Conservation (phyloP, 2,329 filamentous ascomycete genomes). For the Venturia carpophila region DNA sequence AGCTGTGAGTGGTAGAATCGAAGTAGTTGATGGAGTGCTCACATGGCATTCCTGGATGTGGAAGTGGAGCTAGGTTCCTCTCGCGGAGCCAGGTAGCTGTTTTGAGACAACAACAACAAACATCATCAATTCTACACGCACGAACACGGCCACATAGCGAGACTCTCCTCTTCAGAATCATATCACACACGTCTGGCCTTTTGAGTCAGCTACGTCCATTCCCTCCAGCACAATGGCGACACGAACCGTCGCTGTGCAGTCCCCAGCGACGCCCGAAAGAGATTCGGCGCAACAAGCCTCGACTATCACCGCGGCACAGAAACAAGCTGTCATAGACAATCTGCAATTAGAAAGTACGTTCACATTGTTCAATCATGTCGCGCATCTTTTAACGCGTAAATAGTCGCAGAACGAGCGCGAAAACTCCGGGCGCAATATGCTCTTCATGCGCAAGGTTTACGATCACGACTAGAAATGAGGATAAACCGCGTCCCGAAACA, state of each 20-base stretch:
- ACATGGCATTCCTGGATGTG: background rate
- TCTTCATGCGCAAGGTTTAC: constrained; percentile 76
- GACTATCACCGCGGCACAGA: constrained; percentile 49
- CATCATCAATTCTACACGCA: background rate
- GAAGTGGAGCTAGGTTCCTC: background rate
- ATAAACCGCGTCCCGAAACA: constrained; percentile 82
- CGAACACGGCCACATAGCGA: background rate
- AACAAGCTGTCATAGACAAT: constrained; percentile 82
- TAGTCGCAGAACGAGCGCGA: constrained; percentile 80
- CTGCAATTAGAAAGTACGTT: constrained; percentile 74
- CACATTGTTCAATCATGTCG: constrained; percentile 26
- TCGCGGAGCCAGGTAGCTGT: background rate
- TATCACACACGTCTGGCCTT: background rate
- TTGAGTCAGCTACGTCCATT: background rate
- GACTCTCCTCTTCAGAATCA: background rate
- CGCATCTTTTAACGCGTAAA: constrained; percentile 10
- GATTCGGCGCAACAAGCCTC: constrained; percentile 14
- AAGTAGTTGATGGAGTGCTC: background rate
- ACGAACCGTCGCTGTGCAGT: constrained; percentile 1
- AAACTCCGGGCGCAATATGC: constrained; percentile 84
- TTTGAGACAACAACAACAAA: constrained; percentile 10
- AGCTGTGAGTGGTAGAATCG: background rate
- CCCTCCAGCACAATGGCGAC: background rate
- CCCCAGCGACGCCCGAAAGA: constrained; percentile 13
- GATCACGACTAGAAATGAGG: constrained; percentile 82